Evolutionary conservation across 1,139 yeast genomes (phyloP).

Genomic region (Geotrichum armillariae): DNA sequence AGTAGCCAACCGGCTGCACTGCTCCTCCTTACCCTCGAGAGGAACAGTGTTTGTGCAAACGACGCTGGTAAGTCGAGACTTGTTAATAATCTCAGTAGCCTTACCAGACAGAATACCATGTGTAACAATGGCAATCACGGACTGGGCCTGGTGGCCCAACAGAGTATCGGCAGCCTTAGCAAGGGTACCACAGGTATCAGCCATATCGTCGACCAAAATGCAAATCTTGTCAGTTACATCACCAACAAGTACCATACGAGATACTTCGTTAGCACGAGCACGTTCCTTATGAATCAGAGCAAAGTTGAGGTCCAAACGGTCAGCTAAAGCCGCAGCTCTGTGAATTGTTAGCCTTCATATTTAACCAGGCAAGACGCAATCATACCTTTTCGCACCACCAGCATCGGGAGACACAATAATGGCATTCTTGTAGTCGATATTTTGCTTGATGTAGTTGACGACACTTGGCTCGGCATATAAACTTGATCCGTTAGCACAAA

Average conservation of each 20-base stretch:
- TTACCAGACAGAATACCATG: conserved; percentile 91
- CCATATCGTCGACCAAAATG: conserved; percentile 95
- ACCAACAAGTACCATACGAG: conserved; percentile 94
- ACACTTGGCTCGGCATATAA: conserved; percentile 95
- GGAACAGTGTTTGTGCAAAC: conserved; percentile 97
- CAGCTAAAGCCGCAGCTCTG: conserved; percentile 96
- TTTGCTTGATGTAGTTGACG: conserved; percentile 79
- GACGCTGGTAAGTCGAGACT: conserved; percentile 72
- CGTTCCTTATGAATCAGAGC: conserved; percentile 97
- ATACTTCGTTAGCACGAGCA: conserved; percentile 90
- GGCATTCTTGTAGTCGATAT: conserved; percentile 63
- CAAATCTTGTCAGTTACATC: conserved; percentile 88
- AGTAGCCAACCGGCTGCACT: conserved; percentile 74
- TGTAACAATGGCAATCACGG: conserved; percentile 92
- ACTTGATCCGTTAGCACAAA: conserved; percentile 19
- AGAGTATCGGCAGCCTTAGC: conserved; percentile 94
- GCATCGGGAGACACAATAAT: conserved; percentile 97
- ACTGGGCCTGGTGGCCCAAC: conserved; percentile 67
- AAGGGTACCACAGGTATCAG: conserved; percentile 96
- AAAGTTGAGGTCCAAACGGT: conserved; percentile 85
- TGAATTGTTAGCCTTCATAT: no score
- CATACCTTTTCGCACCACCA: conserved; percentile 79
- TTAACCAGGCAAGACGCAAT: no score
- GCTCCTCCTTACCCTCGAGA: conserved; percentile 67
- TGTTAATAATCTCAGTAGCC: conserved; percentile 81